Conservation (phyloP, 768 basidiomycete species). For the Mrakia blollopis region DNA sequence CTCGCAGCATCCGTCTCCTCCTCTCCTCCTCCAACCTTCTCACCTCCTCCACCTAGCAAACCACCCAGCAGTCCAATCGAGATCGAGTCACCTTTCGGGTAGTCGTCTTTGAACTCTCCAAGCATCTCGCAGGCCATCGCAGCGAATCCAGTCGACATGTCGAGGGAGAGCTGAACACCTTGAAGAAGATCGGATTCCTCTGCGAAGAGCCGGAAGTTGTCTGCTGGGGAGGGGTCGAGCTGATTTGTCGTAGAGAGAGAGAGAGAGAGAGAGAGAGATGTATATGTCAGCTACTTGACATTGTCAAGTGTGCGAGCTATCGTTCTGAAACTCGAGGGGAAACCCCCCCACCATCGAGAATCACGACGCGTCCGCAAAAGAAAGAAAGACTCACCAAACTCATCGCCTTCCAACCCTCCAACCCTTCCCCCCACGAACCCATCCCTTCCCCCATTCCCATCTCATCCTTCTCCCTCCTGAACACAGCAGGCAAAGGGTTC, state of each 20-base stretch:
- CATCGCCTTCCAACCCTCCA: conserved; percentile 17
- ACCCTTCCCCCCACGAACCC: conserved; percentile 20
- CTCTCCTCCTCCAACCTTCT: not conserved
- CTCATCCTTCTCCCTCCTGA: conserved; percentile 53
- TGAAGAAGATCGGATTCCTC: conserved; percentile 74
- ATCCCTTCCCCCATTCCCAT: conserved; percentile 44
- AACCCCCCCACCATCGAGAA: too few relatives aligned
- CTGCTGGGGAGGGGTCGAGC: not conserved
- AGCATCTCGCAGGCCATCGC: conserved; percentile 60
- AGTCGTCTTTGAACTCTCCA: conserved; percentile 58
- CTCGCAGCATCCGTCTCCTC: not conserved
- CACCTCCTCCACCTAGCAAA: conserved; percentile 4
- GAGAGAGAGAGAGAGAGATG: not conserved
- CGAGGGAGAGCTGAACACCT: conserved; percentile 67
- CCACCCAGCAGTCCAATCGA: conserved; percentile 16
- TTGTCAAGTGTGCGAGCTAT: too few relatives aligned
- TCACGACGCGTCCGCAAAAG: conserved; percentile 49
- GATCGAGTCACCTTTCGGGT: conserved; percentile 48
- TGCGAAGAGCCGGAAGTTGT: conserved; percentile 55
- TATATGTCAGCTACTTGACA: not conserved
- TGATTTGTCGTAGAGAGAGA: not conserved
- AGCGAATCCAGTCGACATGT: conserved; percentile 57
- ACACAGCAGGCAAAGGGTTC: conserved; percentile 58
- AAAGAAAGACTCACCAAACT: conserved; percentile 1
- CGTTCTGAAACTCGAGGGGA: too few relatives aligned